A percentile compares a stretch with the other conserved stretches of the same genome.
Evolutionary conservation across 345 rosid species (phyloP).

Genomic region (Sonneratia alba): DNA sequence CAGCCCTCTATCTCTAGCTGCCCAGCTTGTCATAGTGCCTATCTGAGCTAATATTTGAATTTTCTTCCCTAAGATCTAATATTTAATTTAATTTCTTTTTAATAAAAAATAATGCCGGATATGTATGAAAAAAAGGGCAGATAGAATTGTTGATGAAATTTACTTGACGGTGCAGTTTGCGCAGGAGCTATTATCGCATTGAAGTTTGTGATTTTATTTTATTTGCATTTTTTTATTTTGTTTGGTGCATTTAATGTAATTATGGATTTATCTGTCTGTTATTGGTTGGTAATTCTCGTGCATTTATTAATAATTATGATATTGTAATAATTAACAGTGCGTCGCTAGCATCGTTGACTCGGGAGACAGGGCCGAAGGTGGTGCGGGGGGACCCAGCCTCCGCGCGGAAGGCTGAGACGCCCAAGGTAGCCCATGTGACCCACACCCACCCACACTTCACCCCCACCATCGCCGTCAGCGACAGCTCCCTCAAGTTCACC

Average conservation of each 20-base stretch:
- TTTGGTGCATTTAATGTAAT: not conserved
- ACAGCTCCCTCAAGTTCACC: conserved; percentile 84
- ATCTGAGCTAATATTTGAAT: too few species aligned
- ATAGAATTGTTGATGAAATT: not conserved
- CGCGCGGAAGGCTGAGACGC: conserved; percentile 39
- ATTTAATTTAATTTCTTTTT: not conserved
- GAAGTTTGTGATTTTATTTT: not conserved
- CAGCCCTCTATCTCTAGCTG: too few species aligned
- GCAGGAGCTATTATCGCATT: not conserved
- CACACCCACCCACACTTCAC: conserved; percentile 25
- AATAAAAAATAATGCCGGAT: not conserved
- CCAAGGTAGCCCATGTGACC: conserved; percentile 28
- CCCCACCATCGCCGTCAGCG: conserved; percentile 63
- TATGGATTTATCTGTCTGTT: too few species aligned
- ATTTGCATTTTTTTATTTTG: not conserved
- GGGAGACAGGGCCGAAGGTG: conserved; percentile 86
- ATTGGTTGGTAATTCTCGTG: too few species aligned
- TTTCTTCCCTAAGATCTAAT: too few species aligned
- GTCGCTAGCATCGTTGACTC: conserved; percentile 79
- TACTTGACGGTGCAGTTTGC: too few species aligned
- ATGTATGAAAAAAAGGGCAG: not conserved
- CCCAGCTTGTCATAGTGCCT: too few species aligned
- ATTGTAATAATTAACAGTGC: conserved; percentile 39
- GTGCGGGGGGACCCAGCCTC: conserved; percentile 66
- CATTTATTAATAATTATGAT: not conserved